phyloP scores from a whole-genome alignment of 768 basidiomycete genomes.

The Kwoniella botswanensis region DNA sequence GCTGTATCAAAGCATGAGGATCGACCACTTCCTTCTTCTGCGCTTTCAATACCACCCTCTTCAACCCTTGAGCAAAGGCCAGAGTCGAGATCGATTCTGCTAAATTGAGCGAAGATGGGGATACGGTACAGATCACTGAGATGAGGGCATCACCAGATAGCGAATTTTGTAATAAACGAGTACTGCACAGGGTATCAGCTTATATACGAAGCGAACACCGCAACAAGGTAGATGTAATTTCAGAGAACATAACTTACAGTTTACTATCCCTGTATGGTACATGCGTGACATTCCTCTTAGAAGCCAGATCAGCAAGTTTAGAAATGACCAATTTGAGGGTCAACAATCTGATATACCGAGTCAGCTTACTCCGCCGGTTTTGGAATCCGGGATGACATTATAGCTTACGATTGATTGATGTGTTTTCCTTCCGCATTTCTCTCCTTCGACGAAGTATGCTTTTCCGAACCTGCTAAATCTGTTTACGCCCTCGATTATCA shows the following conservation, averaged over 20 bases:
- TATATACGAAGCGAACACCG: background rate
- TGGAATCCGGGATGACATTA: background rate
- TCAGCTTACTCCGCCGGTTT: slow-evolving; percentile 1
- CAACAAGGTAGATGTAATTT: too few relatives aligned
- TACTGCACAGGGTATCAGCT: slow-evolving; percentile 55
- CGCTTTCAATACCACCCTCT: slow-evolving; percentile 84
- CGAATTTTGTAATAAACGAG: slow-evolving; percentile 91
- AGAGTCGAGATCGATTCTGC: slow-evolving; percentile 86
- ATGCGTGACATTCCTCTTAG: slow-evolving; percentile 68
- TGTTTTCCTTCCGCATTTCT: slow-evolving; percentile 94
- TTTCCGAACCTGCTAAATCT: slow-evolving; percentile 93
- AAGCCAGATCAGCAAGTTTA: slow-evolving; percentile 82
- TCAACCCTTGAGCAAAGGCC: slow-evolving; percentile 87
- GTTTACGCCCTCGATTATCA: slow-evolving; percentile 2
- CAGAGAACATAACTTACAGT: slow-evolving; percentile 59
- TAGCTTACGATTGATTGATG: slow-evolving; percentile 70
- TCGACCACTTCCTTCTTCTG: slow-evolving; percentile 93
- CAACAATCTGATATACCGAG: slow-evolving; percentile 66
- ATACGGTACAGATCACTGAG: slow-evolving; percentile 93
- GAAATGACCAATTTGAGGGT: slow-evolving; percentile 91
- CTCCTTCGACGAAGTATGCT: slow-evolving; percentile 93
- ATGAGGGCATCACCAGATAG: slow-evolving; percentile 94
- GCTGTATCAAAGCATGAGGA: slow-evolving; percentile 88
- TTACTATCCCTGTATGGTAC: slow-evolving; percentile 96
- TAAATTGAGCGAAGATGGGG: slow-evolving; percentile 77